A percentile compares a stretch with the other conserved stretches of the same genome.
phyloP scores from a whole-genome alignment of 371 early-diverging fungal species.

The Mortierella sp. region DNA sequence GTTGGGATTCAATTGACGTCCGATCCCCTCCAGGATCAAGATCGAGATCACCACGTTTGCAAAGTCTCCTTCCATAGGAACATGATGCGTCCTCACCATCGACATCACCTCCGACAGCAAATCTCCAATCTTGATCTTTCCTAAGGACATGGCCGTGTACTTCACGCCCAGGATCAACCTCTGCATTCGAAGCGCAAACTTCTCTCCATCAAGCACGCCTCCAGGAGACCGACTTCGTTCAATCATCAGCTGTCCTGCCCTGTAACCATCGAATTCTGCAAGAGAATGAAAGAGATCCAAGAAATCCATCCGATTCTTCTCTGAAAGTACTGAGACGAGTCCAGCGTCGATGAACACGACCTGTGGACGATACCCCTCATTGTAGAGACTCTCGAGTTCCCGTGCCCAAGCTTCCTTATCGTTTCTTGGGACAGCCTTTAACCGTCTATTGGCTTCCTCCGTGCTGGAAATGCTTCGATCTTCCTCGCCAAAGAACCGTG shows the following conservation, averaged over 20 bases:
- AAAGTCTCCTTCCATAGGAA: conserved; percentile 94
- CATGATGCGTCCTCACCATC: conserved; percentile 91
- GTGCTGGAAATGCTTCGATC: conserved; percentile 19
- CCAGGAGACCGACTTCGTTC: conserved; percentile 85
- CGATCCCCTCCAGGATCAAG: conserved; percentile 94
- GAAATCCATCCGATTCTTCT: conserved; percentile 83
- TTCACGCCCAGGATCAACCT: conserved; percentile 77
- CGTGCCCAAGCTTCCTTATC: conserved; percentile 59
- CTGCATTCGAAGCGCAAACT: conserved; percentile 84
- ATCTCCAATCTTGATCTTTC: conserved; percentile 80
- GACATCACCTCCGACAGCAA: conserved; percentile 83
- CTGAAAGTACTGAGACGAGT: conserved; percentile 81
- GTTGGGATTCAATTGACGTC: conserved; percentile 89
- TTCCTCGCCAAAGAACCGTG: conserved; percentile 30
- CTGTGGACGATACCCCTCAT: conserved; percentile 79
- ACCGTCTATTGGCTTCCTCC: conserved; percentile 37
- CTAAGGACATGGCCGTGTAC: conserved; percentile 79
- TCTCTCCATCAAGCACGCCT: conserved; percentile 76
- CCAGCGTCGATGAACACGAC: conserved; percentile 94
- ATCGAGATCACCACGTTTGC: conserved; percentile 91
- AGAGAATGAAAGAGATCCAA: conserved; percentile 90
- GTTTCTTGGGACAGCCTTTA: conserved; percentile 22
- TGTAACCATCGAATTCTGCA: conserved; percentile 85
- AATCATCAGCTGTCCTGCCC: conserved; percentile 88
- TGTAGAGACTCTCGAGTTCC: conserved; percentile 64